These are phyloP conservation scores for Ramaria sp. DNA, from an alignment of 768 basidiomycete genomes.

Conservation along the genomic window DNA sequence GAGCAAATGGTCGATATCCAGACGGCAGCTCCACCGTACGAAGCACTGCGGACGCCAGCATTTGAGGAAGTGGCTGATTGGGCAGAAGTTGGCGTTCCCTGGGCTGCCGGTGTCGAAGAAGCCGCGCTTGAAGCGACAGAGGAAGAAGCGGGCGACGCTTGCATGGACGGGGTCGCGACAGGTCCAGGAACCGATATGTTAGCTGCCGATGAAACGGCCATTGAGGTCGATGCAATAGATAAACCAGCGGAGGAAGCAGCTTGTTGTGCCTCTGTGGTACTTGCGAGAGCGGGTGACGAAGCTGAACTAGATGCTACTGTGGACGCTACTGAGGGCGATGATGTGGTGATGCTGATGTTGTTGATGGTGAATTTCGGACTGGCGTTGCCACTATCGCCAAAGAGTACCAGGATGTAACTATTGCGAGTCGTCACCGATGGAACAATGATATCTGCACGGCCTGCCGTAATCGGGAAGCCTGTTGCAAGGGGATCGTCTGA, in stretches of 20 bases:
- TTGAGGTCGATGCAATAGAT: background rate
- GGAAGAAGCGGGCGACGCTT: background rate
- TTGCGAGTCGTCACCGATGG: constrained; percentile 32
- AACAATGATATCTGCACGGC: constrained; percentile 38
- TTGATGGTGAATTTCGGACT: constrained; percentile 51
- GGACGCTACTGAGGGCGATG: constrained; percentile 3
- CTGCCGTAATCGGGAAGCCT: constrained; percentile 40
- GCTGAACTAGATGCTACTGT: background rate
- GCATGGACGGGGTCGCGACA: background rate
- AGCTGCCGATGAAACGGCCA: background rate
- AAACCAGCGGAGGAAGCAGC: background rate
- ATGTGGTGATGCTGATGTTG: constrained; percentile 3
- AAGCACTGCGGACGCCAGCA: background rate
- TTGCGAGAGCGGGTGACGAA: background rate
- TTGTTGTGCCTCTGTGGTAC: background rate
- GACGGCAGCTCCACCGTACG: background rate
- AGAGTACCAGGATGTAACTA: constrained; percentile 50
- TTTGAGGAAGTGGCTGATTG: background rate
- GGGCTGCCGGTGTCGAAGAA: background rate
- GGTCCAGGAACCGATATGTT: background rate
- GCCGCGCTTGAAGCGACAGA: background rate
- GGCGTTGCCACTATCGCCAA: constrained; percentile 57
- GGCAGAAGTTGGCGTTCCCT: background rate
- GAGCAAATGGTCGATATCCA: background rate
- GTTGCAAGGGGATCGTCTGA: constrained; percentile 44